Evolutionary conservation across 2,329 filamentous ascomycete species (phyloP).

Genomic region (Colletotrichum sp.): DNA sequence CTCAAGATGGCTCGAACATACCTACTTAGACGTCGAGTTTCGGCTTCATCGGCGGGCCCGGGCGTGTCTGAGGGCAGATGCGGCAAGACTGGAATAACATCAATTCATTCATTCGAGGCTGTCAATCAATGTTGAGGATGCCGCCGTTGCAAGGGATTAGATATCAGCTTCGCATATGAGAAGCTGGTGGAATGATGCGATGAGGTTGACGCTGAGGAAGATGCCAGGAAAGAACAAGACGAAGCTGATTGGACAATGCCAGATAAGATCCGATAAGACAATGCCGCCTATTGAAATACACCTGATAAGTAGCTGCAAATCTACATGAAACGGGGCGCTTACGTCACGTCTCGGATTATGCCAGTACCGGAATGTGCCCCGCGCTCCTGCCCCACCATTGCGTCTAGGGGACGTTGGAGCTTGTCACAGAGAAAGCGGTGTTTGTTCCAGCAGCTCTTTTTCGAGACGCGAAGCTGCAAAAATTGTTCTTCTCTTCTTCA

Average conservation of each 20-base stretch:
- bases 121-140: neutral
- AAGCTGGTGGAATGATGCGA: neutral
- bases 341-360: constrained; percentile 1
- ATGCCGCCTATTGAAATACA: neutral
- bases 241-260: neutral
- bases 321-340: neutral
- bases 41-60: neutral
- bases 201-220: neutral
- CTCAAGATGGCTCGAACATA: neutral
- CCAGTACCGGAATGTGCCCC: constrained; percentile 6
- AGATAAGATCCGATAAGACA: neutral
- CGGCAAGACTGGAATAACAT: neutral
- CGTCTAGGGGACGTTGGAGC: neutral
- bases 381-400: constrained; percentile 9
- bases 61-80: neutral
- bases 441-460: neutral
- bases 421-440: constrained; percentile 7
- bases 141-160: neutral
- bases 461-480: neutral
- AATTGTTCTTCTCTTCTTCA: neutral
- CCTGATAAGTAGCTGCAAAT: neutral
- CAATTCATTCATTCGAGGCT: neutral
- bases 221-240: too few relatives aligned
- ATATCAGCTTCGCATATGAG: neutral
- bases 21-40: neutral